Evolutionary conservation across 176 grass and related monocot species (phyloP).

Genomic region (Ensete ventricosum): DNA sequence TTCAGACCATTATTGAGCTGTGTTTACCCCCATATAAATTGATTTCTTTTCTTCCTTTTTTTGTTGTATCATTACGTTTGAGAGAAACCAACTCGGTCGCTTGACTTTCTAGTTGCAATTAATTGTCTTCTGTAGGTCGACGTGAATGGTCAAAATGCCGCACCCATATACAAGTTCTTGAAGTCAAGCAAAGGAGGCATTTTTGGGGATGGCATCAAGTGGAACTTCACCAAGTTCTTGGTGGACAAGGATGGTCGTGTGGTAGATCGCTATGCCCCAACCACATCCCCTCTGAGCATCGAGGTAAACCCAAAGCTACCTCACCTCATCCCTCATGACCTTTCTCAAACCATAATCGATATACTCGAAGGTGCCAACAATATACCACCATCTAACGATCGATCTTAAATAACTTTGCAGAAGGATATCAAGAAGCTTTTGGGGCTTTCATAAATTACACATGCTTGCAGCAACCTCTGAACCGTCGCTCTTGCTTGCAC

Average conservation of each 20-base stretch:
- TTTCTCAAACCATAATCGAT: not conserved
- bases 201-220: constrained; percentile 1
- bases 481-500: not conserved
- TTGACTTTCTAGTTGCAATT: not conserved
- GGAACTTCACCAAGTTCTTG: constrained; percentile 7
- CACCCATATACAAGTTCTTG: constrained; percentile 5
- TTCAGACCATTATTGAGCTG: not conserved
- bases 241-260: not conserved
- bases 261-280: constrained; percentile 5
- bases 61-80: not conserved
- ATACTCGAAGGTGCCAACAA: too few species aligned
- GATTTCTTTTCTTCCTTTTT: not conserved
- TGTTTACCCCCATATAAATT: too few species aligned
- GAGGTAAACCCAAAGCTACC: not conserved
- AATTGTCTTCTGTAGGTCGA: not conserved
- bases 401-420: not conserved
- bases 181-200: not conserved
- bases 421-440: constrained; percentile 6
- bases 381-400: not conserved
- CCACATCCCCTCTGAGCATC: constrained; percentile 1
- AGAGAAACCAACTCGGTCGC: not conserved
- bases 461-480: not conserved
- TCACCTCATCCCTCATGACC: not conserved
- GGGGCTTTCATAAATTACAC: not conserved
- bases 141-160: not conserved